Evolutionary conservation across 495 filamentous ascomycete species (phyloP).

Genomic region (Cercophora newfieldiana): DNA sequence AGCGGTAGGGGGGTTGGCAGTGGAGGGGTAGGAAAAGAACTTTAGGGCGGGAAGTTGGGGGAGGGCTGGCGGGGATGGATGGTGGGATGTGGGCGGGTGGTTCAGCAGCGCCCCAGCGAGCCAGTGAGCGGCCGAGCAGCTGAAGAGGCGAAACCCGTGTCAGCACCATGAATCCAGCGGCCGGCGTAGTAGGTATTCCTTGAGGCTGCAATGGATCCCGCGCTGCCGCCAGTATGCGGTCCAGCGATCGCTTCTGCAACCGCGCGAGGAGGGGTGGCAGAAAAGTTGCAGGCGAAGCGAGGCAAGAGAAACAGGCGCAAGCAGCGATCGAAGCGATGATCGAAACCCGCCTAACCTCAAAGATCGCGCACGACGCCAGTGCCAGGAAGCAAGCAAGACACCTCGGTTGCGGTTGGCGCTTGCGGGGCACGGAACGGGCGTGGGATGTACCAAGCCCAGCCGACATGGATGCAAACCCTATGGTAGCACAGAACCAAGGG

Average conservation of each 20-base stretch:
- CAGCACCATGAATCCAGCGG: conserved; percentile 1
- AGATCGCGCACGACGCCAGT: neutral
- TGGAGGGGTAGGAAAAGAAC: conserved; percentile 12
- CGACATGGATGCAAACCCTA: conserved; percentile 9
- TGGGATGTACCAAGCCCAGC: conserved; percentile 5
- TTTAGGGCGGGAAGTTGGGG: conserved; percentile 8
- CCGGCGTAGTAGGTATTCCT: neutral
- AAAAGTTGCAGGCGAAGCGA: conserved; percentile 6
- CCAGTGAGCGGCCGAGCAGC: conserved; percentile 3
- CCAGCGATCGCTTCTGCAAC: neutral
- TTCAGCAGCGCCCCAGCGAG: conserved; percentile 4
- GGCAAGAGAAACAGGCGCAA: conserved; percentile 3
- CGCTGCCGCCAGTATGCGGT: too few relatives aligned
- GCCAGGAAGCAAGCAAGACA: neutral
- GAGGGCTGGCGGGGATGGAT: neutral
- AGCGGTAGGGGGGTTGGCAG: conserved; percentile 22
- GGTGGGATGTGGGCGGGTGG: conserved; percentile 11
- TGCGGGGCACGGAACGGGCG: neutral
- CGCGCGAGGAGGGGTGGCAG: neutral
- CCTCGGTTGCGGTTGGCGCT: conserved; percentile 8
- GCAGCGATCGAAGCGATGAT: neutral
- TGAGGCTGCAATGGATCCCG: neutral
- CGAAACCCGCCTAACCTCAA: conserved; percentile 10
- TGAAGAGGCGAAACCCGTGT: conserved; percentile 7
- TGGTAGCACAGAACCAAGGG: conserved; percentile 15